Conservation (phyloP, 2,329 filamentous ascomycete species). For the Phialophora macrospora region DNA sequence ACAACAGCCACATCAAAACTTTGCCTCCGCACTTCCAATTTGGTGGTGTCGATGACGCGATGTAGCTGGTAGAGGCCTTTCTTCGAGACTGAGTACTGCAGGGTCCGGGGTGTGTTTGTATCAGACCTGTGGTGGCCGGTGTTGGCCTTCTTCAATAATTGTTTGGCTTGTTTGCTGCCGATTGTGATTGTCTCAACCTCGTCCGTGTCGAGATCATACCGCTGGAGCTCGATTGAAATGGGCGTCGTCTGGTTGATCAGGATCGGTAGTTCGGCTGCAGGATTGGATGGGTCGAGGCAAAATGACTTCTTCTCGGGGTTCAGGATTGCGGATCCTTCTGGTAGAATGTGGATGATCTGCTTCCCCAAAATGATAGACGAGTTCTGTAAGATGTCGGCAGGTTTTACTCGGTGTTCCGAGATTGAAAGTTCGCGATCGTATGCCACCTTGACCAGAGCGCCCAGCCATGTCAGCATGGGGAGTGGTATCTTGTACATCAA, state of each 20-base stretch:
- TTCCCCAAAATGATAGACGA: slow-evolving; percentile 91
- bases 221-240: slow-evolving; percentile 83
- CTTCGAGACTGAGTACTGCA: slow-evolving; percentile 79
- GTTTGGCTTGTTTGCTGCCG: slow-evolving; percentile 72
- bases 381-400: slow-evolving; percentile 85
- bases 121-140: slow-evolving; percentile 59
- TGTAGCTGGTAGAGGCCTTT: slow-evolving; percentile 84
- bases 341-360: slow-evolving; percentile 96
- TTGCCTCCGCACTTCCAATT: slow-evolving; percentile 83
- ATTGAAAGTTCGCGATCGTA: slow-evolving; percentile 93
- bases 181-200: slow-evolving; percentile 80
- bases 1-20: slow-evolving; percentile 82
- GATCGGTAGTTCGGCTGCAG: slow-evolving; percentile 73
- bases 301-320: slow-evolving; percentile 82
- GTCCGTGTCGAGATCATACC: slow-evolving; percentile 81
- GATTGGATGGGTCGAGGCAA: slow-evolving; percentile 72
- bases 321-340: slow-evolving; percentile 89
- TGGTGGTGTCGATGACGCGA: slow-evolving; percentile 88
- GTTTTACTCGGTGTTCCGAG: slow-evolving; percentile 90
- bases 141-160: slow-evolving; percentile 71
- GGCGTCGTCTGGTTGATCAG: slow-evolving; percentile 93
- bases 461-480: slow-evolving; percentile 73
- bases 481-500: slow-evolving; percentile 91
- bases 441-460: slow-evolving; percentile 75
- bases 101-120: slow-evolving; percentile 64